Conservation (phyloP, 495 filamentous ascomycete species). For the Usnea hakonensis region DNA sequence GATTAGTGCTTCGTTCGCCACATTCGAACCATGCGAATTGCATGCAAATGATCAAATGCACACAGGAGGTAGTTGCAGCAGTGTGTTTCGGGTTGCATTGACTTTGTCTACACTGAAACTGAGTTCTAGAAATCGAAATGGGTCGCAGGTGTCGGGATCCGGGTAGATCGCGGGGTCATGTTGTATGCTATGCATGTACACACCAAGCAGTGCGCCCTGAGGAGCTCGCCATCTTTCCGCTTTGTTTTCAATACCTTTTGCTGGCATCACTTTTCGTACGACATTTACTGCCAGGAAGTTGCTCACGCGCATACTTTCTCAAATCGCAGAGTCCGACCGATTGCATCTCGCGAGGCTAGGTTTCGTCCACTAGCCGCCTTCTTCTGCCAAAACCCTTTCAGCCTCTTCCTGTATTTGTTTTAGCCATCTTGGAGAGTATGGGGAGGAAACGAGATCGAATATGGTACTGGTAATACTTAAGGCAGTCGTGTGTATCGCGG, state of each 20-base stretch:
- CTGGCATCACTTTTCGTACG: conserved; percentile 30
- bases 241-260: conserved; percentile 25
- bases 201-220: conserved; percentile 27
- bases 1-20: too few species aligned
- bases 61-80: too few species aligned
- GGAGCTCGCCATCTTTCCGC: conserved; percentile 25
- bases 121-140: conserved; percentile 29
- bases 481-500: conserved; percentile 44
- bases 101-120: background rate
- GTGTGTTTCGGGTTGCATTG: conserved; percentile 1
- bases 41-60: too few species aligned
- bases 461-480: conserved; percentile 39
- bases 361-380: conserved; percentile 38
- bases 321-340: conserved; percentile 32
- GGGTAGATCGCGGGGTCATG: conserved; percentile 28
- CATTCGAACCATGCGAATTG: too few species aligned
- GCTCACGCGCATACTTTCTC: conserved; percentile 36
- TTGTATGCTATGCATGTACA: conserved; percentile 28
- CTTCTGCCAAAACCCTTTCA: conserved; percentile 23
- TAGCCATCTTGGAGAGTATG: conserved; percentile 21
- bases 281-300: conserved; percentile 29
- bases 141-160: conserved; percentile 29
- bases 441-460: conserved; percentile 37
- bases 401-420: conserved; percentile 33
- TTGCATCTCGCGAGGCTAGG: conserved; percentile 27